Evolutionary conservation across 768 basidiomycete genomes (phyloP).

Genomic region (Multifurca ochricompacta): DNA sequence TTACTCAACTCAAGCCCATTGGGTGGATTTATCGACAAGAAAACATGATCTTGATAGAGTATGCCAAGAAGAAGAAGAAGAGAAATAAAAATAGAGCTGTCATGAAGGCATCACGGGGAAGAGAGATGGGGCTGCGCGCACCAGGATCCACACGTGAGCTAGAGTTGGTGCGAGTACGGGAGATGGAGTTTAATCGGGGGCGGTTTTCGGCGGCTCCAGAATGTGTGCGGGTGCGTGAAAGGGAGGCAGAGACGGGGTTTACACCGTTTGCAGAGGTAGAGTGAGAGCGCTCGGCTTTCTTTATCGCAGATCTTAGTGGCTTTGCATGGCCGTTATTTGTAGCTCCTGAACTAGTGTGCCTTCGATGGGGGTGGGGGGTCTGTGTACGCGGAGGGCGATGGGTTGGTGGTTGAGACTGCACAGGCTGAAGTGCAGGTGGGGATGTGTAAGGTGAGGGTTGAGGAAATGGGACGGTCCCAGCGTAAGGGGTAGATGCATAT

Average conservation of each 20-base stretch:
- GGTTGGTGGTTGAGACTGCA: neutral
- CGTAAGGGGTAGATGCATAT: slow-evolving; percentile 12
- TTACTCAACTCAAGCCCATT: slow-evolving; percentile 50
- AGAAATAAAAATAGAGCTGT: neutral
- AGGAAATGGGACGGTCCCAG: slow-evolving; percentile 6
- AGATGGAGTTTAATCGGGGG: slow-evolving; percentile 25
- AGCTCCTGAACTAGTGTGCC: slow-evolving; percentile 29
- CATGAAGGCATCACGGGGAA: neutral
- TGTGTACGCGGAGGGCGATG: slow-evolving; percentile 15
- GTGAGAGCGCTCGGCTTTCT: slow-evolving; percentile 31
- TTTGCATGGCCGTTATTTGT: slow-evolving; percentile 9
- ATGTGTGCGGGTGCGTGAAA: slow-evolving; percentile 33
- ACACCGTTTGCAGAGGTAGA: neutral
- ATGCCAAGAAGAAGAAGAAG: neutral
- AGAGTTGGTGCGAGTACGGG: slow-evolving; percentile 31
- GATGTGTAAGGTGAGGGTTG: slow-evolving; percentile 11
- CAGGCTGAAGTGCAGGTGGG: slow-evolving; percentile 5
- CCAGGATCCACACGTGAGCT: slow-evolving; percentile 24
- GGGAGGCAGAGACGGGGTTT: slow-evolving; percentile 22
- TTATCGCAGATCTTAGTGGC: slow-evolving; percentile 51
- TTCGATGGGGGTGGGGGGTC: slow-evolving; percentile 28
- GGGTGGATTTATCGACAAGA: slow-evolving; percentile 58
- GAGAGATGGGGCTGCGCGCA: slow-evolving; percentile 13
- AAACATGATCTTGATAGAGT: slow-evolving; percentile 55
- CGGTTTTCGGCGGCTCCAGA: slow-evolving; percentile 31